Conservation (phyloP, 2,329 filamentous ascomycete species). For the Proliferodiscus dingleyae region DNA sequence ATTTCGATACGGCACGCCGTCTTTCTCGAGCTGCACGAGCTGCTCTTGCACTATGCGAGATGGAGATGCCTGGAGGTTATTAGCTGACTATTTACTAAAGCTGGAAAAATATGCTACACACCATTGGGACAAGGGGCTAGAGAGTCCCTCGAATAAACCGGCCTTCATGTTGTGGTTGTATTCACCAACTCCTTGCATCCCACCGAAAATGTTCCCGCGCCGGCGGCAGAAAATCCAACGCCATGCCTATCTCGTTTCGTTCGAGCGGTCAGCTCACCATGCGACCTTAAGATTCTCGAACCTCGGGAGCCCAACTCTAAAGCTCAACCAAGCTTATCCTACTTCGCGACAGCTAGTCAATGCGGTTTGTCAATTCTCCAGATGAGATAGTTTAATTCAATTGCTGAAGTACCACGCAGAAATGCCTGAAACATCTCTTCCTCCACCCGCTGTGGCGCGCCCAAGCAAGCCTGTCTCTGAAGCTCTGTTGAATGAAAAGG, state of each 20-base stretch:
- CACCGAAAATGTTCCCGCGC: conserved; percentile 7
- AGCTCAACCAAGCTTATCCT: no score
- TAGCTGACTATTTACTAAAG: no score
- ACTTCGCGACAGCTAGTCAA: background rate
- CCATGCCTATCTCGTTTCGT: conserved; percentile 6
- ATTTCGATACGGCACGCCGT: conserved; percentile 30
- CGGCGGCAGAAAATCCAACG: conserved; percentile 7
- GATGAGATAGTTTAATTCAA: background rate
- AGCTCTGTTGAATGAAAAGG: conserved; percentile 98
- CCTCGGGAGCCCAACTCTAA: background rate
- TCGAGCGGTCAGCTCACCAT: background rate
- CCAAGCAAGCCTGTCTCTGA: conserved; percentile 83
- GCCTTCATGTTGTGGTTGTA: no score
- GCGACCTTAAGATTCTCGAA: background rate
- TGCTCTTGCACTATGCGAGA: conserved; percentile 30
- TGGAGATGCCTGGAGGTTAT: conserved; percentile 22
- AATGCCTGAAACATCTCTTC: conserved; percentile 37
- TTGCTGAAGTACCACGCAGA: conserved; percentile 2
- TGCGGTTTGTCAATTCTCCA: background rate
- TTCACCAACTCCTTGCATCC: no score
- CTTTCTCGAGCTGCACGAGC: conserved; percentile 30
- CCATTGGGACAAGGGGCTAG: no score
- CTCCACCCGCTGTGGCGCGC: conserved; percentile 62
- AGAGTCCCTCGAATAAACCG: no score
- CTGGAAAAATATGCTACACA: no score